A percentile compares a stretch with the other conserved stretches of the same genome.
Evolutionary conservation across 768 basidiomycete species (phyloP).

Genomic region (Fomitopsis pulvina): DNA sequence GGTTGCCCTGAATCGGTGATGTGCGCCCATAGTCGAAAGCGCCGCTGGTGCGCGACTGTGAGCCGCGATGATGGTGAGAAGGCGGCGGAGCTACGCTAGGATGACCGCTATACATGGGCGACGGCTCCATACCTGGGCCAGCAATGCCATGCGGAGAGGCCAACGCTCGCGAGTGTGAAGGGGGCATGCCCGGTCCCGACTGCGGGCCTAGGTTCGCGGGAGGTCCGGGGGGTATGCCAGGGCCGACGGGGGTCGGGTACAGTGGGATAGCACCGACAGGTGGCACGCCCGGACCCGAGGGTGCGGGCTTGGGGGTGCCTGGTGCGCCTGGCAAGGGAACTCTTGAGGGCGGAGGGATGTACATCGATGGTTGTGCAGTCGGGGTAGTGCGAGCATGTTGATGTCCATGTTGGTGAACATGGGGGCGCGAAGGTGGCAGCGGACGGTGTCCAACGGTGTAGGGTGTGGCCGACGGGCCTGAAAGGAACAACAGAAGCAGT

Average conservation of each 20-base stretch:
- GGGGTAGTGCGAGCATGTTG: conserved; percentile 17
- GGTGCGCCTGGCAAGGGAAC: conserved; percentile 8
- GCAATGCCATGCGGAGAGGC: conserved; percentile 10
- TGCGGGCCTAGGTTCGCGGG: conserved; percentile 1
- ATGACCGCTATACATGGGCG: conserved; percentile 23
- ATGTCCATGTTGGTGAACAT: conserved; percentile 15
- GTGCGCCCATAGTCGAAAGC: conserved; percentile 10
- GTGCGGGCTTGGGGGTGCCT: conserved; percentile 3
- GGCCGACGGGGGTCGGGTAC: conserved; percentile 18
- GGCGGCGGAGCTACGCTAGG: conserved; percentile 22
- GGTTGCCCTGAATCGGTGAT: conserved; percentile 27
- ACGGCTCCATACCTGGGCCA: conserved; percentile 19
- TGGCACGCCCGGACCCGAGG: conserved; percentile 3
- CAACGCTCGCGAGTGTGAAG: conserved; percentile 5
- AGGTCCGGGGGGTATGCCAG: conserved; percentile 12
- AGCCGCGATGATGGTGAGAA: conserved; percentile 9
- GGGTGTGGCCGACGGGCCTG: background rate
- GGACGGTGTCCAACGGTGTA: background rate
- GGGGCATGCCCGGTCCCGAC: conserved; percentile 8
- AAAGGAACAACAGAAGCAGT: background rate
- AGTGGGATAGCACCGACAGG: conserved; percentile 16
- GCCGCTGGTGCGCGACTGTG: conserved; percentile 8
- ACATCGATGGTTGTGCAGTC: conserved; percentile 16
- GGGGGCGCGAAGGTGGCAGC: conserved; percentile 9
- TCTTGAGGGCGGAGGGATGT: conserved; percentile 17